Percentiles rank a stretch among this genome's conserved stretches.
Conservation (phyloP, 768 basidiomycete species). For the Suillus fuscotomentosus region DNA sequence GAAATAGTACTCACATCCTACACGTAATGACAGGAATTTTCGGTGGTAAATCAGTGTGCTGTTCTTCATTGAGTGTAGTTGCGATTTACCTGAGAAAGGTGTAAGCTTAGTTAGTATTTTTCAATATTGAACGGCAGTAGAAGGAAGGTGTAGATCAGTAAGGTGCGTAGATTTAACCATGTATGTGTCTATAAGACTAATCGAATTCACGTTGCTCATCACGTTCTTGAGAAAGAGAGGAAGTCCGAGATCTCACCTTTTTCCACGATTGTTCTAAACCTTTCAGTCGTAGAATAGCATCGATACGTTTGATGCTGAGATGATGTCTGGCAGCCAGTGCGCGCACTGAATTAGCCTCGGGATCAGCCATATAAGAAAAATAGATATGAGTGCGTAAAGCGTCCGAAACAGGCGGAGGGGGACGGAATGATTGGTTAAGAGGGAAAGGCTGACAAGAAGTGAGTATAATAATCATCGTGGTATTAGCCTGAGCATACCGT, state of each 20-base stretch:
- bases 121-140: neutral
- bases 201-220: slow-evolving; percentile 73
- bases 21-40: neutral
- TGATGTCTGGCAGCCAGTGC: slow-evolving; percentile 60
- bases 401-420: slow-evolving; percentile 75
- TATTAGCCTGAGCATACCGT: slow-evolving; percentile 44
- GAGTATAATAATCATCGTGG: slow-evolving; percentile 3
- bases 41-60: neutral
- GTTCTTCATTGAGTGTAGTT: neutral
- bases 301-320: slow-evolving; percentile 74
- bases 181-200: slow-evolving; percentile 90
- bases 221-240: slow-evolving; percentile 19
- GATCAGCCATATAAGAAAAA: slow-evolving; percentile 56
- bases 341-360: slow-evolving; percentile 53
- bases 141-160: slow-evolving; percentile 19
- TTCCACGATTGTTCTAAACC: slow-evolving; percentile 69
- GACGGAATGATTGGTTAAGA: slow-evolving; percentile 80
- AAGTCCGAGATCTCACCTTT: slow-evolving; percentile 51
- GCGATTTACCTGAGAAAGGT: slow-evolving; percentile 6
- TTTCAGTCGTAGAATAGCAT: slow-evolving; percentile 82
- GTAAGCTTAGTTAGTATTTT: neutral
- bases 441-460: slow-evolving; percentile 67
- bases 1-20: slow-evolving; percentile 40
- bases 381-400: slow-evolving; percentile 56
- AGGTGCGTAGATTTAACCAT: slow-evolving; percentile 61